Conservation (phyloP, 148 eudicot genomes). For the Polygonum maritimum region DNA sequence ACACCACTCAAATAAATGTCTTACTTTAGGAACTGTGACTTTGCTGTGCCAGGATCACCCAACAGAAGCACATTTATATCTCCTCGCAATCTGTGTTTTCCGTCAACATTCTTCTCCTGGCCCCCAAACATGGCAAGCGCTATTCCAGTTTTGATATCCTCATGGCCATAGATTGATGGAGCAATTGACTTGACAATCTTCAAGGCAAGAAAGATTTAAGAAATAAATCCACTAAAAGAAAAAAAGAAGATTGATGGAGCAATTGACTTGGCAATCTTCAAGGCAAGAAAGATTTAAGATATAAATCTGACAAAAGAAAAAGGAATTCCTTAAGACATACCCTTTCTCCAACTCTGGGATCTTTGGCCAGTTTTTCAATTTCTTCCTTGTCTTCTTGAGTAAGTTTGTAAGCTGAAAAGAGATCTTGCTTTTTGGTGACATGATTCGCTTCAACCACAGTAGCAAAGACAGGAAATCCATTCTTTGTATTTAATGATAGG, state of each 20-base stretch:
- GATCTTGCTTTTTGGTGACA: constrained; percentile 91
- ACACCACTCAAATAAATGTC: constrained; percentile 8
- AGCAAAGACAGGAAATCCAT: constrained; percentile 95
- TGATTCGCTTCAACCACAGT: constrained; percentile 95
- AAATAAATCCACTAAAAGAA: not conserved
- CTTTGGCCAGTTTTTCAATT: constrained; percentile 80
- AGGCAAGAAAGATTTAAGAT: not conserved
- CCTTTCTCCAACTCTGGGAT: constrained; percentile 90
- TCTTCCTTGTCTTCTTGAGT: constrained; percentile 97
- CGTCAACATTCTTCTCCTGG: constrained; percentile 87
- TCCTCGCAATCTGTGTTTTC: constrained; percentile 87
- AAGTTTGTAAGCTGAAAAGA: constrained; percentile 83
- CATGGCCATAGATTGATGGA: constrained; percentile 95
- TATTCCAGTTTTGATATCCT: constrained; percentile 92
- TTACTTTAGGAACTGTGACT: constrained; percentile 94
- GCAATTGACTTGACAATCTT: constrained; percentile 92
- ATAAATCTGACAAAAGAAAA: not conserved
- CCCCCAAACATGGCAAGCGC: constrained; percentile 99
- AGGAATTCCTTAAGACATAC: constrained; percentile 20
- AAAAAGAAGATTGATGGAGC: constrained; percentile 66
- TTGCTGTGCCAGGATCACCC: constrained; percentile 99
- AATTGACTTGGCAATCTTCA: constrained; percentile 77
- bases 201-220: not conserved
- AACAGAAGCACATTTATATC: constrained; percentile 89
- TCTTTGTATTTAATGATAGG: constrained; percentile 79